These are phyloP conservation scores for Apiotrichum brassicae DNA, from an alignment of 1,284 basidiomycete genomes.

Conservation along the genomic window DNA sequence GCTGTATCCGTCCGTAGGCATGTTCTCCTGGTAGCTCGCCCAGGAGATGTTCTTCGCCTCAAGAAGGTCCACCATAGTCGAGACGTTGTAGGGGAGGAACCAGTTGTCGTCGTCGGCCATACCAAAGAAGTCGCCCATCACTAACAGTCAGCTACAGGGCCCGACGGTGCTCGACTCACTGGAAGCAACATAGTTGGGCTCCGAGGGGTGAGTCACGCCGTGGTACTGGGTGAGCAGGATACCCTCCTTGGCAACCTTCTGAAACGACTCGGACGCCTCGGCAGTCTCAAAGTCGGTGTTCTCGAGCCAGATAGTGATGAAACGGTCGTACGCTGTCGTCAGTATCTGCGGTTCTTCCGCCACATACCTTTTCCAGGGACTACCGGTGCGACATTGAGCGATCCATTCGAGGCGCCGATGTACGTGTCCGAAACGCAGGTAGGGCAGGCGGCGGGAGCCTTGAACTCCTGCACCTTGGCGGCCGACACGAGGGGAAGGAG, in stretches of 20 bases:
- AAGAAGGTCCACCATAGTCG: constrained; percentile 59
- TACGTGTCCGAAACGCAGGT: constrained; percentile 43
- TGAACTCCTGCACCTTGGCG: constrained; percentile 44
- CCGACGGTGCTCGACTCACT: not conserved
- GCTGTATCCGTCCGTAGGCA: constrained; percentile 55
- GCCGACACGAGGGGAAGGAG: constrained; percentile 15
- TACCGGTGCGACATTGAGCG: constrained; percentile 42
- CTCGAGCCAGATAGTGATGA: constrained; percentile 46
- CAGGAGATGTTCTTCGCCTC: constrained; percentile 55
- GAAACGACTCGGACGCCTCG: constrained; percentile 48
- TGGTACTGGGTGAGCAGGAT: constrained; percentile 55
- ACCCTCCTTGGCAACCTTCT: constrained; percentile 53
- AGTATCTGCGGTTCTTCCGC: too few species aligned
- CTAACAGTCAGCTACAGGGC: too few species aligned
- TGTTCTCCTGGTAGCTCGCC: constrained; percentile 53
- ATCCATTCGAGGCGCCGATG: constrained; percentile 46
- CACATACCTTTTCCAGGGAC: constrained; percentile 44
- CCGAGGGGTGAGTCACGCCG: constrained; percentile 53
- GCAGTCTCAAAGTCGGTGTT: constrained; percentile 54
- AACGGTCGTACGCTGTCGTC: constrained; percentile 50
- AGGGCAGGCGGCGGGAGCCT: constrained; percentile 46
- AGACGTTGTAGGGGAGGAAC: constrained; percentile 47
- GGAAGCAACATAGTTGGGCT: constrained; percentile 22
- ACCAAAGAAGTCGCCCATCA: constrained; percentile 36
- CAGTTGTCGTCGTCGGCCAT: constrained; percentile 49